phyloP scores from a whole-genome alignment of 805 yeast genomes.

The Candida alai region DNA sequence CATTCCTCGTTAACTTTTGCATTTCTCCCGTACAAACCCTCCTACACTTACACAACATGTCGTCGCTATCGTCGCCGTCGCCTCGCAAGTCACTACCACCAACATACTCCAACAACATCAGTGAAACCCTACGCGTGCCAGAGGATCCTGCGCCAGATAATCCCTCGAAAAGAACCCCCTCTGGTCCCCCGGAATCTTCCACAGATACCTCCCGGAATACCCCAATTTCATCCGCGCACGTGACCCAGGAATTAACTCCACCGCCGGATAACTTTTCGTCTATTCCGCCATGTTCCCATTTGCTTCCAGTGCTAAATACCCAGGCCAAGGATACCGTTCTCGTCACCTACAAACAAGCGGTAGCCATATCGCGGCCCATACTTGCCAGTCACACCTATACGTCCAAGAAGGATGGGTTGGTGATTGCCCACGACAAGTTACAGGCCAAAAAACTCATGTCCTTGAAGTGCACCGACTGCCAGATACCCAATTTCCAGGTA shows the following conservation, averaged over 20 bases:
- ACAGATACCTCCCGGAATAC: too few relatives aligned
- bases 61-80: too few relatives aligned
- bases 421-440: conserved; percentile 35
- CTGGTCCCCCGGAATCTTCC: too few relatives aligned
- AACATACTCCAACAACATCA: too few relatives aligned
- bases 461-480: conserved; percentile 51
- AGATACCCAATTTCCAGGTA: conserved; percentile 33
- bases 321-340: conserved; percentile 48
- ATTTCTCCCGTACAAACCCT: too few relatives aligned
- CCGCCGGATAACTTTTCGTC: conserved; percentile 9
- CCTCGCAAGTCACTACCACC: too few relatives aligned
- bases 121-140: too few relatives aligned
- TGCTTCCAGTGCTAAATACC: conserved; percentile 44
- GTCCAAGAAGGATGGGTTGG: conserved; percentile 34
- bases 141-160: too few relatives aligned
- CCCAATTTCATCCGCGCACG: too few relatives aligned
- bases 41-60: too few relatives aligned
- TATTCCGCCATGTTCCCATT: conserved; percentile 44
- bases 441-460: conserved; percentile 40
- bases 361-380: conserved; percentile 40
- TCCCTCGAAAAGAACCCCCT: too few relatives aligned
- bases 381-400: conserved; percentile 21
- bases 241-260: neutral
- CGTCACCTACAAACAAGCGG: conserved; percentile 49
- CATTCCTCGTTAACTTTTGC: too few relatives aligned